A percentile compares a stretch with the other conserved stretches of the same genome.
phyloP scores from a whole-genome alignment of 208 protist species.

The Phytomonas sp. region DNA sequence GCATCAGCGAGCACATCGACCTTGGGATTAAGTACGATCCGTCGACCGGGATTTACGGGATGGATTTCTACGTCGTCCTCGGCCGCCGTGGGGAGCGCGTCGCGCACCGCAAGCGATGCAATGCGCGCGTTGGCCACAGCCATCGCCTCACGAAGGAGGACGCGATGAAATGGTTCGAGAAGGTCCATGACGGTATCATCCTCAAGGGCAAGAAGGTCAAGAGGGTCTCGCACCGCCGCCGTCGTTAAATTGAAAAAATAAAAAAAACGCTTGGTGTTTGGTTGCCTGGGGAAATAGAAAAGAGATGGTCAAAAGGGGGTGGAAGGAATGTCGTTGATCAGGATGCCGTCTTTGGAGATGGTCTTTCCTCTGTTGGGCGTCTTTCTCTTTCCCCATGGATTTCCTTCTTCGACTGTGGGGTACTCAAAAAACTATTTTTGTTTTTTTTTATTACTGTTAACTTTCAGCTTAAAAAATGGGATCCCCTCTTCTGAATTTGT shows the following conservation, averaged over 20 bases:
- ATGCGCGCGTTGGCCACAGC: constrained; percentile 79
- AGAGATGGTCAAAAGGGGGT: too few species aligned
- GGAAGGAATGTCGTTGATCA: too few species aligned
- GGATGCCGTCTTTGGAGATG: neutral
- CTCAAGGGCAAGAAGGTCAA: constrained; percentile 93
- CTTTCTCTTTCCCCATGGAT: too few species aligned
- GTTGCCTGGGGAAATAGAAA: neutral
- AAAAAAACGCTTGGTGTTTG: constrained; percentile 3
- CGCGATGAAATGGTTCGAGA: constrained; percentile 98
- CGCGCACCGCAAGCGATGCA: constrained; percentile 80
- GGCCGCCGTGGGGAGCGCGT: constrained; percentile 96
- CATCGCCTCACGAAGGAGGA: constrained; percentile 97
- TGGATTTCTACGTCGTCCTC: constrained; percentile 98
- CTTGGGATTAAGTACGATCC: constrained; percentile 99
- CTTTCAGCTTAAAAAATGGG: too few species aligned
- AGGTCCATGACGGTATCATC: constrained; percentile 97
- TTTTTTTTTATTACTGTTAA: too few species aligned
- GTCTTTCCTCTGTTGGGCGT: neutral
- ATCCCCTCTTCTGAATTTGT: too few species aligned
- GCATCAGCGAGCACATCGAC: constrained; percentile 99
- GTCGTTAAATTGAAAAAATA: constrained; percentile 84
- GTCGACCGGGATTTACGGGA: constrained; percentile 98
- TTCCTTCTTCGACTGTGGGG: too few species aligned
- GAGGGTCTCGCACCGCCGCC: constrained; percentile 97
- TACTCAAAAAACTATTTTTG: too few species aligned